Base-by-base conservation (phyloP, 2,329 filamentous ascomycete species). In the Colletotrichum zoysiae region DNA sequence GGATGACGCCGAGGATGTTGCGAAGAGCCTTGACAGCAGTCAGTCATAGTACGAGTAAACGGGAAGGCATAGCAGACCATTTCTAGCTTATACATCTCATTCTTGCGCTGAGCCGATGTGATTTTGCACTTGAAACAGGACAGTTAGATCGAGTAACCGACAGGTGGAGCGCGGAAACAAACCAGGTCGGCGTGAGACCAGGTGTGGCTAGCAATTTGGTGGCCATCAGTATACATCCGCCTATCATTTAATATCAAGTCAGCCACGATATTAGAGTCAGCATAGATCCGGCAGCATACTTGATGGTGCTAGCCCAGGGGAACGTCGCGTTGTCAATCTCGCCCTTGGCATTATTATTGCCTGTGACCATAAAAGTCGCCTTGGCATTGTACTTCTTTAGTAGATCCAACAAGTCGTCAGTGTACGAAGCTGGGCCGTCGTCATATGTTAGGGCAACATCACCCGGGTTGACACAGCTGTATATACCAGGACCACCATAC, bases 1-100 rank as follows among this genome's bases (percentile, higher is more conserved):
- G 87, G 74, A 87, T 84, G 74, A 84, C 84, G 64, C 86, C 86
- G 26, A 89, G 77, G 68, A 89, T 86, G 78, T 88, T 88, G 73
- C 83, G 82, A 53, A 89, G 77, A 50, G 87, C 86, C 69, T 71
- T 16, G 42, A 26, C 83, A 86, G 85, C 86, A 77, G 86, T 85
- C 74, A 80, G 75, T 78, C 87, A 85, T 70, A 5, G 18, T 30
- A 30, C 5, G 18, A 30, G 18, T 55, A 30, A 1, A n/a, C 42
- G 5, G 11, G 2, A 42, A 20, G 53, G 18, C 14, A 26, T 5
- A 26, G 16, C 53, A 30, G 26, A 63, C 69, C 67, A 73, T 71
- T 35, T 73, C 70, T 20, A 71, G 51, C 56, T 73, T 73, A 42
- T 73, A 73, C 67, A 71, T 73, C n/a, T 73, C 67, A 61, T 84